These are phyloP conservation scores for Sugiyamaella americana DNA, from an alignment of 805 yeast genomes.

Conservation along the genomic window DNA sequence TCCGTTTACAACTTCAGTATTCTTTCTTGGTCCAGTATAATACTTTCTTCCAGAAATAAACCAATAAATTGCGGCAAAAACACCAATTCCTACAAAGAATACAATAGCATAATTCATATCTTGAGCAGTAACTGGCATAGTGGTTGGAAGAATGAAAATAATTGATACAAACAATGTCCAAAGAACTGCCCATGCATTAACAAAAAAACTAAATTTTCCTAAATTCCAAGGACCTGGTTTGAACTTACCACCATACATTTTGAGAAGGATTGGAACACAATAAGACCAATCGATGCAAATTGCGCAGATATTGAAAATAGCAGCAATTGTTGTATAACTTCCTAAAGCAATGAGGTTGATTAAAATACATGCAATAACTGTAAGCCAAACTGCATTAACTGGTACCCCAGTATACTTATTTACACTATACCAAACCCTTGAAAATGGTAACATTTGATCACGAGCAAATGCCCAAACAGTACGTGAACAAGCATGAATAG, in stretches of 20 bases:
- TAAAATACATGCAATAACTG: slow-evolving; percentile 27
- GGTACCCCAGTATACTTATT: slow-evolving; percentile 57
- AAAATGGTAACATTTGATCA: slow-evolving; percentile 71
- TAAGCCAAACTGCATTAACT: slow-evolving; percentile 57
- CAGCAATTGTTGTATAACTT: slow-evolving; percentile 71
- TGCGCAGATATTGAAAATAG: slow-evolving; percentile 79
- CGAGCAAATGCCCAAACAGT: slow-evolving; percentile 75
- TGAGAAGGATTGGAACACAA: slow-evolving; percentile 51
- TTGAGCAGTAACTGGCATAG: slow-evolving; percentile 33
- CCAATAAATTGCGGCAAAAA: slow-evolving; percentile 51
- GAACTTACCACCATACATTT: slow-evolving; percentile 19
- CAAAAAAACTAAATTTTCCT: slow-evolving; percentile 15
- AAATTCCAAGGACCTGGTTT: slow-evolving; percentile 21
- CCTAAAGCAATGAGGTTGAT: slow-evolving; percentile 62
- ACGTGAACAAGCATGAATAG: slow-evolving; percentile 76
- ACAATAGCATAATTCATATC: slow-evolving; percentile 63
- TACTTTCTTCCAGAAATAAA: slow-evolving; percentile 27
- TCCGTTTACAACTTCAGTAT: slow-evolving; percentile 11
- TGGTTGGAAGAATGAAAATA: slow-evolving; percentile 25
- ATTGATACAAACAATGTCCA: slow-evolving; percentile 23
- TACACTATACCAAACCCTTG: slow-evolving; percentile 59
- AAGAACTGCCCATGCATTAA: slow-evolving; percentile 20
- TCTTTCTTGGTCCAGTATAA: slow-evolving; percentile 20
- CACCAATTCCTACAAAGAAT: slow-evolving; percentile 49
- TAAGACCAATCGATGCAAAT: slow-evolving; percentile 68